Evolutionary conservation across 148 eudicot species (phyloP).

Genomic region (Chenopodium formosanum): DNA sequence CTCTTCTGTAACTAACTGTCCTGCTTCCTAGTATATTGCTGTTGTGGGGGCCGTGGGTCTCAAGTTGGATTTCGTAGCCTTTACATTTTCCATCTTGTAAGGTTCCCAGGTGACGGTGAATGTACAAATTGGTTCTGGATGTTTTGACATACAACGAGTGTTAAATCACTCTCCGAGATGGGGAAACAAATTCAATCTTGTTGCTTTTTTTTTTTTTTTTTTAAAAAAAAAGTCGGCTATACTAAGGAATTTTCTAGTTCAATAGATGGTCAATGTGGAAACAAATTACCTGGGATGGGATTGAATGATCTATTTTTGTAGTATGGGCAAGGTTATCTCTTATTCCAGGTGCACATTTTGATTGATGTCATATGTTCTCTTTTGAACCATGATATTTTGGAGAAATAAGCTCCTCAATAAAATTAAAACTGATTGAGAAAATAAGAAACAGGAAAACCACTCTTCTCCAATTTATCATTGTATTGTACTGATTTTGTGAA

Average conservation of each 20-base stretch:
- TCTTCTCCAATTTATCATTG: no score
- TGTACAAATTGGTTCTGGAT: not conserved
- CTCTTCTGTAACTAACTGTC: not conserved
- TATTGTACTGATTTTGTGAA: not conserved
- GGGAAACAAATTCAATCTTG: not conserved
- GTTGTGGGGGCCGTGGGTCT: not conserved
- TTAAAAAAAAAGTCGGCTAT: no score
- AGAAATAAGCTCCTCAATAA: no score
- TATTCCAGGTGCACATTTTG: not conserved
- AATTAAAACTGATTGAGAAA: no score
- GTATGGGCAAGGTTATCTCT: not conserved
- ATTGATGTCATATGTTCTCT: not conserved
- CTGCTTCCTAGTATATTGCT: slow-evolving; percentile 2
- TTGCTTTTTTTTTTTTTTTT: no score
- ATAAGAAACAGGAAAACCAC: not conserved
- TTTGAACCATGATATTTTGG: not conserved
- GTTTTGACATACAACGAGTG: not conserved
- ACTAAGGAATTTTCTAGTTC: not conserved
- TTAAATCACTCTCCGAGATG: not conserved
- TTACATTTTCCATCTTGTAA: not conserved
- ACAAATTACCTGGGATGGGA: not conserved
- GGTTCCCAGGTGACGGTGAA: not conserved
- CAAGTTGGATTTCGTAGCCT: not conserved
- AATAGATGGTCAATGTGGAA: not conserved
- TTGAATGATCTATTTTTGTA: no score